phyloP scores from a whole-genome alignment of 305 asterid genomes.

The Solanum hybrid region DNA sequence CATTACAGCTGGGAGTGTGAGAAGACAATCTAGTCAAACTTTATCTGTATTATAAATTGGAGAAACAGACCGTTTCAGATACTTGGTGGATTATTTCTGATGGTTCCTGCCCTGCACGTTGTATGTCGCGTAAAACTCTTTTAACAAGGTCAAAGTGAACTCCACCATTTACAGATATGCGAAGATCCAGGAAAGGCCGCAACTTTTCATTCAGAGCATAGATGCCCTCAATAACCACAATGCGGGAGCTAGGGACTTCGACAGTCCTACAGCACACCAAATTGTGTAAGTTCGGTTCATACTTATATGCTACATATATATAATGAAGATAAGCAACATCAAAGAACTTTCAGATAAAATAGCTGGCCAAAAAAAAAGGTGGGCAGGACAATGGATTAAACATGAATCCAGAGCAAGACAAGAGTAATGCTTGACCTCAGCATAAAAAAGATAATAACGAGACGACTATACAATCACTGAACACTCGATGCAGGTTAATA shows the following conservation, averaged over 20 bases:
- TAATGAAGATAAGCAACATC: not conserved
- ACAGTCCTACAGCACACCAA: slow-evolving; percentile 55
- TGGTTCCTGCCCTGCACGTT: slow-evolving; percentile 97
- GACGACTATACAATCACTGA: not conserved
- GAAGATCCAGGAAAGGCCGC: slow-evolving; percentile 82
- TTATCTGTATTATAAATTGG: not conserved
- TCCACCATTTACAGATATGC: slow-evolving; percentile 96
- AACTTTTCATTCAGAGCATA: slow-evolving; percentile 86
- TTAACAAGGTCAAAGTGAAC: slow-evolving; percentile 99
- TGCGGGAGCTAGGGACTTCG: slow-evolving; percentile 90
- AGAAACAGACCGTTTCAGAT: slow-evolving; percentile 82
- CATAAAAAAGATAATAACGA: not conserved
- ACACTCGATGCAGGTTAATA: not conserved
- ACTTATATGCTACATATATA: not conserved
- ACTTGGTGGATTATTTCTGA: slow-evolving; percentile 98
- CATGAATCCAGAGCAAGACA: not conserved
- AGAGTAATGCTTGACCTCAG: not conserved
- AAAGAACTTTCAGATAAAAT: not conserved
- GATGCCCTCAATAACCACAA: slow-evolving; percentile 91
- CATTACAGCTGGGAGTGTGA: slow-evolving; percentile 11
- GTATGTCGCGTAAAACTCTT: slow-evolving; percentile 94
- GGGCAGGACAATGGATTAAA: not conserved
- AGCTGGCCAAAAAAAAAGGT: not conserved
- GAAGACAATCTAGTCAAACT: not conserved
- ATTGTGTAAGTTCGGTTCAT: not conserved